Percentiles rank a stretch among this genome's conserved stretches.
Evolutionary conservation across 2,329 filamentous ascomycete species (phyloP).

Genomic region (Colletotrichum sp.): DNA sequence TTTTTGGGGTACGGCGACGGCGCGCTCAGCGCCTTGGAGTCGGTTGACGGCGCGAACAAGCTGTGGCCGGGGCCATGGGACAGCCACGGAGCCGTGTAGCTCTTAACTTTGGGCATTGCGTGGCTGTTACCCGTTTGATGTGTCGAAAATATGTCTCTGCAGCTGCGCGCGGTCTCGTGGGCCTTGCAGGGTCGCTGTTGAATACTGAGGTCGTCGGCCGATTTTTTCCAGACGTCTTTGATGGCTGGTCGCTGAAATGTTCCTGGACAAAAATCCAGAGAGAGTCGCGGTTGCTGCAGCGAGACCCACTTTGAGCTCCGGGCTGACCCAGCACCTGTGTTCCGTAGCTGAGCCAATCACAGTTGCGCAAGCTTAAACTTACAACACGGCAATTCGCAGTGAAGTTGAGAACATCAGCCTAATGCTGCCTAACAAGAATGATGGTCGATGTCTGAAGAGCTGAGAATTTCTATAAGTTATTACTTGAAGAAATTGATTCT

Average conservation of each 20-base stretch:
- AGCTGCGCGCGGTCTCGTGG: not conserved
- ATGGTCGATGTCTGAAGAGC: not conserved
- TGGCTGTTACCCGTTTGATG: not conserved
- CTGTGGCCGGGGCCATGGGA: constrained; percentile 78
- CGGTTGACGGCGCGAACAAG: constrained; percentile 67
- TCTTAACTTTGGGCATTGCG: constrained; percentile 83
- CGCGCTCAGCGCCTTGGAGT: constrained; percentile 30
- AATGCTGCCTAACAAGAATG: not conserved
- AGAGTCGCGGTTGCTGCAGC: constrained; percentile 11
- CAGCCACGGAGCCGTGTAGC: constrained; percentile 88
- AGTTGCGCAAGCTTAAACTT: not conserved
- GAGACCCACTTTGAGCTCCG: constrained; percentile 15
- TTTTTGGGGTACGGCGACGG: constrained; percentile 48
- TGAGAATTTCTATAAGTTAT: not conserved
- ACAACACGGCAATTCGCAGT: not conserved
- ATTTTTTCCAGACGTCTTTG: not conserved
- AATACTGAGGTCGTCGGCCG: not conserved
- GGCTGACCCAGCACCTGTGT: not conserved
- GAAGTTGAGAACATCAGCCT: not conserved
- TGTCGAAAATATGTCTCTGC: not conserved
- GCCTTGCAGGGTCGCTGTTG: not conserved
- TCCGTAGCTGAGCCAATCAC: not conserved
- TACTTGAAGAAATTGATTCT: not conserved
- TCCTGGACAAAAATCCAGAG: not conserved
- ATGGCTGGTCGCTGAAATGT: not conserved